Evolutionary conservation across 2,329 filamentous ascomycete genomes (phyloP), one percentile per base, ranked within the genome.

Genomic region (Talaromyces piceae): DNA sequence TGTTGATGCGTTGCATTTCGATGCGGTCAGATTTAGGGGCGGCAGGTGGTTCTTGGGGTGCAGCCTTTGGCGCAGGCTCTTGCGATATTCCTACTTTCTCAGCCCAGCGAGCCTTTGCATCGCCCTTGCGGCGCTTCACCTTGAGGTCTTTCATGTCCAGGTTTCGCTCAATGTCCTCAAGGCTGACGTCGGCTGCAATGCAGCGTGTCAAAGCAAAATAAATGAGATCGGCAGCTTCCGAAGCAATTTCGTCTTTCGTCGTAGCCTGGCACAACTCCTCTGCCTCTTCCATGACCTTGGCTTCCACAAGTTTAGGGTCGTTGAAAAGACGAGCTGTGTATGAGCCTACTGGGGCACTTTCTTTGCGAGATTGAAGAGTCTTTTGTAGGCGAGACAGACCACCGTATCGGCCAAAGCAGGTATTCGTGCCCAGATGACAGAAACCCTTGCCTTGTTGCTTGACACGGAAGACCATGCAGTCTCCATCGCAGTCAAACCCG

Each of bases 271-370:
- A 96, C 39, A 98, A 78, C 73, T 98, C 93, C 63, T 94, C 88
- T 0, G 93, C 93, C 69, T 98, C 93, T 70, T 98, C 93, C 83
- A 97, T 94, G 51, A 98, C 96, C 77, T 98, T 98, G 3, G 93
- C 93, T 41, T 88, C 80, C 49, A 96, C 73, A 50, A 98, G 79
- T 67, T 94, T 91, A 60, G 88, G 82, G 57, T 98, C 93, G 16
- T 86, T 91, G 76, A 97, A 98, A 1, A 98, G 76, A 28, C 91
- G 80, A 16, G 90, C 88, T 4, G 93, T 98, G 69, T 98, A 98
- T 11, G 93, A 98, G 1, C 91, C 91, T 57, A 80, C 79, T 0
- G 93, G 91, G 0, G 91, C 91, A 16, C 87, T 88, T 39, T 79
- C 72, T 67, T 93, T 95, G 60, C 93, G 84, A 37, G 83, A 85